Conservation (phyloP, 1,139 yeast genomes). For the Hansenula anomala region DNA sequence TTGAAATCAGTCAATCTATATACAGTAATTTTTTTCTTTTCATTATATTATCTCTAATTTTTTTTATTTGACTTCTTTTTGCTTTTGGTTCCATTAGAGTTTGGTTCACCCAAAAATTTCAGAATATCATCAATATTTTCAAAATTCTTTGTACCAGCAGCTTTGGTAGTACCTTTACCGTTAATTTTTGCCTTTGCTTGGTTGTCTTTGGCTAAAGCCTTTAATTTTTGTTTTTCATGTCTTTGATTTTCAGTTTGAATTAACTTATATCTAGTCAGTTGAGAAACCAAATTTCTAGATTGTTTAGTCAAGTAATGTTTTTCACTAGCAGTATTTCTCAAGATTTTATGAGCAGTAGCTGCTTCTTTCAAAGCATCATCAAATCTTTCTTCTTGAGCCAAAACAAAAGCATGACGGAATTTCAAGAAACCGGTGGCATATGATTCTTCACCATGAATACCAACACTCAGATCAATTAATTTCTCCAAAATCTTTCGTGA, state of each 20-base stretch:
- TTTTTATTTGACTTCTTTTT: slow-evolving; percentile 16
- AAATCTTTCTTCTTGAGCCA: slow-evolving; percentile 48
- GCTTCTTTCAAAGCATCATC: slow-evolving; percentile 38
- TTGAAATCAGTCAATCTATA: no score
- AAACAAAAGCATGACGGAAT: slow-evolving; percentile 65
- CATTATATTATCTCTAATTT: no score
- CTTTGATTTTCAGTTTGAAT: slow-evolving; percentile 14
- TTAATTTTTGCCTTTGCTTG: slow-evolving; percentile 11
- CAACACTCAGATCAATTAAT: slow-evolving; percentile 41
- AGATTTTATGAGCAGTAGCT: slow-evolving; percentile 10
- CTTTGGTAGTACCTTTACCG: slow-evolving; percentile 6
- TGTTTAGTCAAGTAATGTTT: slow-evolving; percentile 18
- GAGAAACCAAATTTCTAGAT: slow-evolving; percentile 13
- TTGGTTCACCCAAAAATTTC: slow-evolving; percentile 49
- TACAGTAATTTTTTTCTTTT: no score
- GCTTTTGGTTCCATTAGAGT: slow-evolving; percentile 21
- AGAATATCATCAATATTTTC: slow-evolving; percentile 64
- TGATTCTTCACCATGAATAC: slow-evolving; percentile 51
- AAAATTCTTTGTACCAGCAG: slow-evolving; percentile 40
- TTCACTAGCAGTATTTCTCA: slow-evolving; percentile 13
- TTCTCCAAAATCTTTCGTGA: slow-evolving; percentile 46
- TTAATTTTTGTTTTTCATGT: slow-evolving; percentile 8
- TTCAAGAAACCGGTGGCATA: slow-evolving; percentile 55
- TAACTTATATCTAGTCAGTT: slow-evolving; percentile 11
- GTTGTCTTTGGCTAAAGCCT: slow-evolving; percentile 16